These are phyloP conservation scores for Dichotomocladium elegans DNA, from an alignment of 371 early-diverging fungal genomes.

Conservation along the genomic window DNA sequence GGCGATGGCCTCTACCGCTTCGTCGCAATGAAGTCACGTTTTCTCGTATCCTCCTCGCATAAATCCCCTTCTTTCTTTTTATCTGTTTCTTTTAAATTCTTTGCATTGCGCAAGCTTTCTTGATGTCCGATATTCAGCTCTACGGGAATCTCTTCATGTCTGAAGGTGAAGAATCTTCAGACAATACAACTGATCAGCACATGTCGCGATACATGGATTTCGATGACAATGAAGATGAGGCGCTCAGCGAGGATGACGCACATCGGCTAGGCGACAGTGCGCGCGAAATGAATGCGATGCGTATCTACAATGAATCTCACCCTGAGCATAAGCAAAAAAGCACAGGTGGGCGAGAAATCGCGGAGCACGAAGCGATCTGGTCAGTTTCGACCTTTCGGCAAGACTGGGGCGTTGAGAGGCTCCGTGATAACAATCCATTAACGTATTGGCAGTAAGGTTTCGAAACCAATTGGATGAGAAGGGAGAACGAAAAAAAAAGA, in stretches of 20 bases:
- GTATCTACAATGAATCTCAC: constrained; percentile 26
- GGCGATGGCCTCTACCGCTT: too few species aligned
- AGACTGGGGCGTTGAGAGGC: constrained; percentile 61
- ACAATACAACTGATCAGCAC: constrained; percentile 1
- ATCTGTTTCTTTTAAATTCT: too few species aligned
- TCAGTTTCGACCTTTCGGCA: constrained; percentile 70
- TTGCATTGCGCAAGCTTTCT: too few species aligned
- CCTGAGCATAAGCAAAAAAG: constrained; percentile 22
- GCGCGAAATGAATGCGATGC: constrained; percentile 17
- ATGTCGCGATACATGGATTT: constrained; percentile 4
- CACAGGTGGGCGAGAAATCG: constrained; percentile 54
- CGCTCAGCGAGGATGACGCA: constrained; percentile 15
- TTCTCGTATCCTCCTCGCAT: not conserved
- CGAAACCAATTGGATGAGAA: not conserved
- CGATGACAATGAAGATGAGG: constrained; percentile 6
- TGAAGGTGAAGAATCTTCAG: not conserved
- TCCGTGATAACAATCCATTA: constrained; percentile 65
- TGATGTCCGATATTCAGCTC: constrained; percentile 1
- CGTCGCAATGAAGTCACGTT: too few species aligned
- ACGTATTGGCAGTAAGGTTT: constrained; percentile 82
- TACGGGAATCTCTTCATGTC: constrained; percentile 3
- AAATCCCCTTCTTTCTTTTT: not conserved
- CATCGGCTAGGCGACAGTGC: constrained; percentile 16
- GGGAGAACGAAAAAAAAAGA: not conserved
- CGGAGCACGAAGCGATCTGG: constrained; percentile 56